Percentiles rank a stretch among this genome's conserved stretches.
Conservation (phyloP, 345 rosid genomes). For the Pseudoturritis turrita region DNA sequence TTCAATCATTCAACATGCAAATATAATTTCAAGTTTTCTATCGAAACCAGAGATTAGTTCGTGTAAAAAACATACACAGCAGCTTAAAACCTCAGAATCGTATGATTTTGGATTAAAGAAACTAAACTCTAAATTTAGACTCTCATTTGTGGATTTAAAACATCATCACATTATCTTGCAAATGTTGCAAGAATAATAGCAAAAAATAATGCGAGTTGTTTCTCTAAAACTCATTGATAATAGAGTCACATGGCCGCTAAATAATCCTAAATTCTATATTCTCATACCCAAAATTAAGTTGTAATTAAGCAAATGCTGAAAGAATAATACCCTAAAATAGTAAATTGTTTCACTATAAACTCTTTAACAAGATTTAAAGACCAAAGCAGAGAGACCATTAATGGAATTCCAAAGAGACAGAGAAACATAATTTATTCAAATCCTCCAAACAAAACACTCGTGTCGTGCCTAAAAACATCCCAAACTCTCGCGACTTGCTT, state of each 20-base stretch:
- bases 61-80: no score
- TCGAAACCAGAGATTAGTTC: no score
- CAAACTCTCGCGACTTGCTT: constrained; percentile 14
- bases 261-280: neutral
- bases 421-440: constrained; percentile 12
- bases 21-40: neutral
- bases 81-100: neutral
- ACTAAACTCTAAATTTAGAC: neutral
- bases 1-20: constrained; percentile 11
- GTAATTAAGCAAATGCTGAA: neutral
- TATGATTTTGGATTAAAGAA: neutral
- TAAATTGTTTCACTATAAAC: no score
- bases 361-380: neutral
- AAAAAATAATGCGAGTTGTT: neutral
- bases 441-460: constrained; percentile 4
- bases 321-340: neutral
- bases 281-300: neutral
- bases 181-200: neutral
- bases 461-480: constrained; percentile 16
- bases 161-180: neutral
- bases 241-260: neutral
- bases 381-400: constrained; percentile 1
- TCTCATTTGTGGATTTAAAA: neutral
- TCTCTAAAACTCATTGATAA: neutral
- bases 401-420: neutral